Evolutionary conservation across 75 land plant species (phyloP), one percentile per base, ranked within the genome.

Genomic region (Pinus taeda): DNA sequence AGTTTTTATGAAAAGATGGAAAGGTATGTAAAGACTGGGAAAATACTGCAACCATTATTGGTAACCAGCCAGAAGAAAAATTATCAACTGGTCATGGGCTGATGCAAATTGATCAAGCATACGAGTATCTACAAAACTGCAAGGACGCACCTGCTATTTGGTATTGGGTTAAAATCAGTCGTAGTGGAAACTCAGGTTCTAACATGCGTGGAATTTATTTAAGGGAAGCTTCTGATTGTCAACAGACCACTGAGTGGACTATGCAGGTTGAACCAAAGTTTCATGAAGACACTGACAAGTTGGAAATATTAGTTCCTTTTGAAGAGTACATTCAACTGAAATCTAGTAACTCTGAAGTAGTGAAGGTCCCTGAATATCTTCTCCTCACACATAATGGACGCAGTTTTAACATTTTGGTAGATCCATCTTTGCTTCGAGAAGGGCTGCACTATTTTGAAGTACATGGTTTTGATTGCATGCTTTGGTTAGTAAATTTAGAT

Each of bases 361-460:
- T 91, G 36, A 86, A 78, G 71, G 90, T 89, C 76, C 95, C 99
- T 60, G 92, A 92, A 8, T 97, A 90, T 83, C 81, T 97, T 37
- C 88, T 97, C n/a, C 95, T 97, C 57, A 97, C 99, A 59, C 78
- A 92, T 53, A 97, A 94, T 83, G 99, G 99, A 2, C 95, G 98
- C 53, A 85, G 42, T 73, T 97, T 97, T 88, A 97, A 92, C n/a
- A n/a, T n/a, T n/a, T n/a, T n/a, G n/a, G n/a, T n/a, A n/a, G n/a
- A n/a, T n/a, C n/a, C n/a, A n/a, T n/a, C n/a, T n/a, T n/a, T n/a
- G n/a, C n/a, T n/a, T n/a, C n/a, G n/a, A n/a, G n/a, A n/a, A n/a
- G n/a, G n/a, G n/a, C n/a, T n/a, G n/a, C n/a, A n/a, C n/a, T n/a
- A n/a, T n/a, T n/a, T n/a, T n/a, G n/a, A n/a, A n/a, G n/a, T n/a